These are phyloP conservation scores for Fusarium falciforme DNA, from an alignment of 2,329 filamentous ascomycete genomes.

Conservation along the genomic window DNA sequence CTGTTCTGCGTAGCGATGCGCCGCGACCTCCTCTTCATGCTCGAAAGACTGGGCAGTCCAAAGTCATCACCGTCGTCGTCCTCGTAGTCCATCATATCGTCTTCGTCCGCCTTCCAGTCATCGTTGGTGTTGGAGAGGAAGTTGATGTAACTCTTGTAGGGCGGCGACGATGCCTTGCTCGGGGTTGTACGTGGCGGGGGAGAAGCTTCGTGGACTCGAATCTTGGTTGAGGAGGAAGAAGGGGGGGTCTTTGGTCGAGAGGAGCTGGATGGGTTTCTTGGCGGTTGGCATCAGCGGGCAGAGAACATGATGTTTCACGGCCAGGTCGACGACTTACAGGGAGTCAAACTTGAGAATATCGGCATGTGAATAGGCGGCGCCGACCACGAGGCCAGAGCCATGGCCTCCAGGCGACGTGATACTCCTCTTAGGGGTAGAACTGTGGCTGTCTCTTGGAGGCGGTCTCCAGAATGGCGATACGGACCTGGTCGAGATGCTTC, in stretches of 20 bases:
- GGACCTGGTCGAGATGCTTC: conserved; percentile 66
- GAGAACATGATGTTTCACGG: not conserved
- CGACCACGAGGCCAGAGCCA: conserved; percentile 82
- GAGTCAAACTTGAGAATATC: conserved; percentile 91
- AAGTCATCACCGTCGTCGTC: conserved; percentile 96
- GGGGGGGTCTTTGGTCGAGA: conserved; percentile 82
- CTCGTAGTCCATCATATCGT: conserved; percentile 82
- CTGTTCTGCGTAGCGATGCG: conserved; percentile 60
- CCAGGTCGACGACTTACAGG: conserved; percentile 64
- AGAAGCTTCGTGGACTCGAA: conserved; percentile 63
- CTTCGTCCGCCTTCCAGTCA: conserved; percentile 83
- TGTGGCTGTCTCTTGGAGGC: conserved; percentile 60
- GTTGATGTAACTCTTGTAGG: conserved; percentile 79
- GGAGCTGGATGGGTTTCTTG: conserved; percentile 69
- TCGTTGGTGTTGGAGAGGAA: conserved; percentile 85
- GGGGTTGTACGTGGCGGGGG: conserved; percentile 65
- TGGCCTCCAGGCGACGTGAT: conserved; percentile 54
- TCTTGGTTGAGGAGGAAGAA: conserved; percentile 65
- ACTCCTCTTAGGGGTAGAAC: conserved; percentile 62
- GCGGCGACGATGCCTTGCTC: conserved; percentile 69
- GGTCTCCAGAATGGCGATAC: conserved; percentile 89
- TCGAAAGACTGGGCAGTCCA: conserved; percentile 90
- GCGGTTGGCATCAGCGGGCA: conserved; percentile 17
- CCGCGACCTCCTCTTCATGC: conserved; percentile 81
- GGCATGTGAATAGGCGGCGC: conserved; percentile 95